These are phyloP conservation scores for Colletotrichum chlorophyti DNA, from an alignment of 2,329 filamentous ascomycete genomes.

Conservation along the genomic window DNA sequence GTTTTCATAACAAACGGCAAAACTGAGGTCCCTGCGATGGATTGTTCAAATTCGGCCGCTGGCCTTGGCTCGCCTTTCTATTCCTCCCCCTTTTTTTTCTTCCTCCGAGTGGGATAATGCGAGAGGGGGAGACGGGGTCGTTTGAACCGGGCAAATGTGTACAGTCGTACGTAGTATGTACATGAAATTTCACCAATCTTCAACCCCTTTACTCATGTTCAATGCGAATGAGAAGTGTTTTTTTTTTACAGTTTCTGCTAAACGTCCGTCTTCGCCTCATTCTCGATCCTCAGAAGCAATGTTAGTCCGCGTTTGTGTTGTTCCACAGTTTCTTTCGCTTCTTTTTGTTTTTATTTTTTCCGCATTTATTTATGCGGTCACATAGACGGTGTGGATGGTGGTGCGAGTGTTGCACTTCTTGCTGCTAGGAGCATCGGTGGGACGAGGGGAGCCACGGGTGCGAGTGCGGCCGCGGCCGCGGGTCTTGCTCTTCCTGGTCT, in stretches of 20 bases:
- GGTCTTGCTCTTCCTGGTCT: slow-evolving; percentile 3
- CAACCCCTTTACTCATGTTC: neutral
- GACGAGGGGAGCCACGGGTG: slow-evolving; percentile 4
- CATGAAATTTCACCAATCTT: slow-evolving; percentile 10
- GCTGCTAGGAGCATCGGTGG: neutral
- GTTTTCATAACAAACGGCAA: no score
- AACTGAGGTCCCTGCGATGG: no score
- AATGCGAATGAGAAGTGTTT: no score
- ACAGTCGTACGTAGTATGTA: slow-evolving; percentile 26
- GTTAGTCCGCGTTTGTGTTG: no score
- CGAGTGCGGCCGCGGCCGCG: neutral
- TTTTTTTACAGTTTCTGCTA: neutral
- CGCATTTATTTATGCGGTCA: neutral
- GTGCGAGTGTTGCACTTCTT: slow-evolving; percentile 2
- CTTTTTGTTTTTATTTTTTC: no score
- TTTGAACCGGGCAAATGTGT: no score
- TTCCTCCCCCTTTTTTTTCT: neutral
- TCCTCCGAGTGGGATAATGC: neutral
- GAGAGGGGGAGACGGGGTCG: neutral
- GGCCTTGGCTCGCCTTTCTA: slow-evolving; percentile 1
- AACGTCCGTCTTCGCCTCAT: no score
- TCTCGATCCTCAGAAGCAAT: neutral
- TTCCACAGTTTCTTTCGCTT: no score
- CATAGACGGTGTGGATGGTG: slow-evolving; percentile 9
- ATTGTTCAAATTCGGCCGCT: slow-evolving; percentile 11